Base-by-base conservation (phyloP, 2,329 filamentous ascomycete species). In the Ophiosphaerella narmari region DNA sequence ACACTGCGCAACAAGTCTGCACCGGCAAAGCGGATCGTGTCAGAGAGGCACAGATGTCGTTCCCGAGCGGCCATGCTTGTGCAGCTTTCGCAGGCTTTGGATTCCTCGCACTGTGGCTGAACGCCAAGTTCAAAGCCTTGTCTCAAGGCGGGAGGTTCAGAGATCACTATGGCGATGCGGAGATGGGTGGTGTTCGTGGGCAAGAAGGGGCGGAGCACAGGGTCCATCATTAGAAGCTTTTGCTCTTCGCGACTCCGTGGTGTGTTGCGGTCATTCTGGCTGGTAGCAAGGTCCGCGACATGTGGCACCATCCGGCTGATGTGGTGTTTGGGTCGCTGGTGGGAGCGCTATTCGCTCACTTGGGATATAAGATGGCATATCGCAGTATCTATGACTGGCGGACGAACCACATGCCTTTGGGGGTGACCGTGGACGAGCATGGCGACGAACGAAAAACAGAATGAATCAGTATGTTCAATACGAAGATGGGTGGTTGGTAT, bases 251-350 rank as follows among this genome's bases (percentile, higher is more conserved):
- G 50, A 75, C 80, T 0, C 87, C 88, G 0, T 73, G 89, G 24
- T 78, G 89, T 0, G 81, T 83, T 1, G 87, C 86, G 0, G 74
- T 77, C 0, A 73, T 90, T 1, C 86, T 90, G 21, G 85, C 82
- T 0, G 85, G 84, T 3, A 82, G 84, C 0, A 76, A 90, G 31
- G 86, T 86, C 0, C 86, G 89, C 45, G 73, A 90, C 57, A 82
- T 86, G n/a, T 71, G 62, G 70, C 87, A 91, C 71, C 85, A 90
- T 70, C 88, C 85, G 80, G 86, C 87, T 48, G 87, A 90, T 52
- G 76, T 87, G 7, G 47, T 88, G 0, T 83, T 82, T 1, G 86
- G 86, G 2, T 84, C 78, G 0, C 63, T 81, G 14, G 85, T 89
- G 23, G 86, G 86, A 1, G 82, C 79, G 0, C 60, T 81, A 43